Percentiles rank a stretch among this genome's conserved stretches.
Conservation (phyloP, 257 asterid genomes). For the Thymus quinquecostatus region DNA sequence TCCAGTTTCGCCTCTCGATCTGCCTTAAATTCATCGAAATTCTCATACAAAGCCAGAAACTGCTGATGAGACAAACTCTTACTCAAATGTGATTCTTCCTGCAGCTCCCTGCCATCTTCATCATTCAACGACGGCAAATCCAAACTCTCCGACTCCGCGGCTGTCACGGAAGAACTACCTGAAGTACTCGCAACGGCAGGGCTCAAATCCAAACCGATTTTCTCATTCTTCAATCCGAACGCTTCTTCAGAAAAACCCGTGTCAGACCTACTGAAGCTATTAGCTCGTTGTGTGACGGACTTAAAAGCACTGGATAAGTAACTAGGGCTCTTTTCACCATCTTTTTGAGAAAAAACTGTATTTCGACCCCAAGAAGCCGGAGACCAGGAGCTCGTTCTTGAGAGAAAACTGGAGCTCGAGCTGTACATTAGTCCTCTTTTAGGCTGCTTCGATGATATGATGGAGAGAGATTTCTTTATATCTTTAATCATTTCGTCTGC, state of each 20-base stretch:
- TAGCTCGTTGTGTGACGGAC: slow-evolving; percentile 67
- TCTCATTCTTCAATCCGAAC: slow-evolving; percentile 38
- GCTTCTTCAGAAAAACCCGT: slow-evolving; percentile 37
- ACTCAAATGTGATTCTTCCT: slow-evolving; percentile 48
- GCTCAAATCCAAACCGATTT: slow-evolving; percentile 15
- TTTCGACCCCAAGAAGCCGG: slow-evolving; percentile 71
- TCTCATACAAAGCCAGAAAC: slow-evolving; percentile 47
- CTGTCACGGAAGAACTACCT: slow-evolving; percentile 29
- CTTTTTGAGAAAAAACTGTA: slow-evolving; percentile 36
- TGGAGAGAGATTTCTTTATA: slow-evolving; percentile 59
- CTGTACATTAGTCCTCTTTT: slow-evolving; percentile 62
- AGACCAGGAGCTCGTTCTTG: slow-evolving; percentile 71
- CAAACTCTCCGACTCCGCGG: slow-evolving; percentile 39
- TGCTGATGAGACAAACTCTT: slow-evolving; percentile 50
- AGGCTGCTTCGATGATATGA: slow-evolving; percentile 63
- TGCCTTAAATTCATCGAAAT: slow-evolving; percentile 73
- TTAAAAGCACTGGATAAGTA: slow-evolving; percentile 70
- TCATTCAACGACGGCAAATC: slow-evolving; percentile 51
- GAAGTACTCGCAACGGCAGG: slow-evolving; percentile 36
- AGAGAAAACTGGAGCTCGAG: slow-evolving; percentile 58
- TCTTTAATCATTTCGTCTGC: slow-evolving; percentile 84
- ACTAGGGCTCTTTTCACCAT: slow-evolving; percentile 48
- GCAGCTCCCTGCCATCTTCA: slow-evolving; percentile 45
- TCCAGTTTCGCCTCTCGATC: slow-evolving; percentile 78
- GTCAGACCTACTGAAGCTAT: slow-evolving; percentile 58